Evolutionary conservation across 2,329 filamentous ascomycete genomes (phyloP).

Genomic region (Chrysosporium keratinophilum): DNA sequence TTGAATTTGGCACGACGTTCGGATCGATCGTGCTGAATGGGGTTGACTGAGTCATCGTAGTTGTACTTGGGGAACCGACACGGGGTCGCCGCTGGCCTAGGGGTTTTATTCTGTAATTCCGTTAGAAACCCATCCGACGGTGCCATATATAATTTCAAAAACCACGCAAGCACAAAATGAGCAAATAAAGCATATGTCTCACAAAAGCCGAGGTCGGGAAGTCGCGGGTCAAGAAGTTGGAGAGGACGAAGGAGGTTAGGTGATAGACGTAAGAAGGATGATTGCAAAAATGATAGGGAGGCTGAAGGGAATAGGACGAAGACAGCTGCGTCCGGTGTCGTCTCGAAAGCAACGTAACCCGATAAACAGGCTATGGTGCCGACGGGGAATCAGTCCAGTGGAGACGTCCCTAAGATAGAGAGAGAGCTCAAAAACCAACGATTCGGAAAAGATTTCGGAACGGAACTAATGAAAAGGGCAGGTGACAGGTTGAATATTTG

Average conservation of each 20-base stretch:
- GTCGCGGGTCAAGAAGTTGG: neutral
- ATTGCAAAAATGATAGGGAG: neutral
- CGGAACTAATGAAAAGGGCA: neutral
- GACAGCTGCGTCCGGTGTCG: neutral
- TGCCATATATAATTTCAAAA: neutral
- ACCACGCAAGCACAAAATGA: neutral
- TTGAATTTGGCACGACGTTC: slow-evolving; percentile 21
- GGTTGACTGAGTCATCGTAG: slow-evolving; percentile 16
- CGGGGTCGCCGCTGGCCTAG: slow-evolving; percentile 21
- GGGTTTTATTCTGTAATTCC: slow-evolving; percentile 24
- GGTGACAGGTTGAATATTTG: neutral
- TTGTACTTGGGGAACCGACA: slow-evolving; percentile 18
- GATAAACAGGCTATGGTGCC: neutral
- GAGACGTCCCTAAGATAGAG: slow-evolving; percentile 1
- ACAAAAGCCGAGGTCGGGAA: neutral
- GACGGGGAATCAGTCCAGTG: slow-evolving; percentile 1
- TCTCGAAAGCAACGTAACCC: neutral
- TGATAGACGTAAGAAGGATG: neutral
- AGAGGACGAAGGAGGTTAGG: neutral
- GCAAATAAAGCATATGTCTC: neutral
- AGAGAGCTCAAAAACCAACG: neutral
- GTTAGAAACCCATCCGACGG: slow-evolving; percentile 1
- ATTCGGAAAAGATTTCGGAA: neutral
- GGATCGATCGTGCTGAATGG: slow-evolving; percentile 26
- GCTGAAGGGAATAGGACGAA: neutral